phyloP scores from a whole-genome alignment of 2,329 filamentous ascomycete species.

The Paraconiothyrium brasiliense region DNA sequence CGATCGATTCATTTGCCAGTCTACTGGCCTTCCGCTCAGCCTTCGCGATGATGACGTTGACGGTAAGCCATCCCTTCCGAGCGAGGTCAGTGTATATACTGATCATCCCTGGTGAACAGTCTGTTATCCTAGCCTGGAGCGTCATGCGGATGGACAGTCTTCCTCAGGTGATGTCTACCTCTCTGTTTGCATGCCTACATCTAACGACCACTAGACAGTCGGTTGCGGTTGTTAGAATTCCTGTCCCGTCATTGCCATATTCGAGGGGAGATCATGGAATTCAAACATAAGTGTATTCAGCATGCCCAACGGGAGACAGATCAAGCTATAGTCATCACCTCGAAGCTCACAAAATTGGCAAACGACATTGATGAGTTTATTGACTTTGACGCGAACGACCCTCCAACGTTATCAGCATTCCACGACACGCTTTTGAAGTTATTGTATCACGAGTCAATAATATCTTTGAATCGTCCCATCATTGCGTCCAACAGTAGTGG shows the following conservation, averaged over 20 bases:
- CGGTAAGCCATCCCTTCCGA: constrained; percentile 30
- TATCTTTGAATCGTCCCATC: constrained; percentile 62
- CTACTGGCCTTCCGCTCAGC: constrained; percentile 64
- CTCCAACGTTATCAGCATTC: constrained; percentile 24
- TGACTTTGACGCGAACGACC: constrained; percentile 44
- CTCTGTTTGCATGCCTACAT: background rate
- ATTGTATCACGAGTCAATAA: constrained; percentile 60
- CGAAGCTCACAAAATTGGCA: constrained; percentile 62
- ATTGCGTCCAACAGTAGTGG: constrained; percentile 57
- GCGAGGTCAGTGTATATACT: background rate
- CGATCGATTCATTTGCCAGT: constrained; percentile 65
- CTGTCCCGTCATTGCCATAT: constrained; percentile 61
- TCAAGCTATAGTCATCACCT: constrained; percentile 57
- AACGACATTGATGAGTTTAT: constrained; percentile 63
- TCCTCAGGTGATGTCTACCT: constrained; percentile 23
- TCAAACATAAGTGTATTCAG: constrained; percentile 63
- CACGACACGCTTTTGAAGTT: constrained; percentile 57
- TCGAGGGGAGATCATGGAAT: constrained; percentile 61
- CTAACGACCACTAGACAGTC: constrained; percentile 19
- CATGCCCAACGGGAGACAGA: constrained; percentile 56
- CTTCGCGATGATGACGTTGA: constrained; percentile 67
- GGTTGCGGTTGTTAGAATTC: constrained; percentile 33
- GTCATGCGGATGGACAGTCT: constrained; percentile 43
- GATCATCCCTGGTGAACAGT: constrained; percentile 33
- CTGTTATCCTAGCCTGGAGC: constrained; percentile 62